Base-by-base conservation (phyloP, 73 alveolate genomes). In the Blepharisma japonicum region DNA sequence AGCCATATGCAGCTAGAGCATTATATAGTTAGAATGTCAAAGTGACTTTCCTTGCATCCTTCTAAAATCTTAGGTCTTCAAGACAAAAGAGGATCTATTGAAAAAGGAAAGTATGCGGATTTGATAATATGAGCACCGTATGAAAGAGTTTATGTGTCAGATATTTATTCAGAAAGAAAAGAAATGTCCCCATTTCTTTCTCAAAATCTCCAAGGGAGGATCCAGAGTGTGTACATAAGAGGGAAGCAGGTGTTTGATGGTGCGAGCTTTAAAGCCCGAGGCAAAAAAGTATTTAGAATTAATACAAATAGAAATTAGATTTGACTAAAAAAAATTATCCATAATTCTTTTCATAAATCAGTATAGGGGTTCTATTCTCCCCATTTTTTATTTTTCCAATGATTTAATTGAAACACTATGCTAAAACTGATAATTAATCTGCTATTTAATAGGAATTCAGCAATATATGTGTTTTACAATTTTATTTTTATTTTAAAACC, bases 181-280 rank as follows among this genome's bases (percentile, higher is more conserved):
- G 27, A 53, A 4, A 53, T 53, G 67, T 53, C 67, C 4, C 67
- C 67, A 14, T 53, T 53, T 53, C 23, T 53, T 14, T 11, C 27
- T 14, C n/a, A 11, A 20, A 20, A 53, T 14, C 23, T 53, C 27
- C 23, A 53, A 14, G 67, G 67, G 4, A 53, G 23, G 23, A 53
- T 53, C 23, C 23, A 14, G 0, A 53, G 23, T 14, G 67, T 53
- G 67, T 53, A 53, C 23, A 11, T 53, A 14, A 53, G 67, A 53
- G 67, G 67, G 4, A 11, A 53, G n/a, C n/a, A 14, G n/a, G 67
- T 20, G n/a, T 53, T 14, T 53, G 23, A 53, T 53, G 67, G 23
- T 11, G 67, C 27, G 27, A 53, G 23, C 27, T 53, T 53, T 53
- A 53, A 53, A 53, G 67, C 67, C 23, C 67, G 67, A 53, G 67